phyloP scores from a whole-genome alignment of 2,329 filamentous ascomycete species.

The Fusarium beomiforme region DNA sequence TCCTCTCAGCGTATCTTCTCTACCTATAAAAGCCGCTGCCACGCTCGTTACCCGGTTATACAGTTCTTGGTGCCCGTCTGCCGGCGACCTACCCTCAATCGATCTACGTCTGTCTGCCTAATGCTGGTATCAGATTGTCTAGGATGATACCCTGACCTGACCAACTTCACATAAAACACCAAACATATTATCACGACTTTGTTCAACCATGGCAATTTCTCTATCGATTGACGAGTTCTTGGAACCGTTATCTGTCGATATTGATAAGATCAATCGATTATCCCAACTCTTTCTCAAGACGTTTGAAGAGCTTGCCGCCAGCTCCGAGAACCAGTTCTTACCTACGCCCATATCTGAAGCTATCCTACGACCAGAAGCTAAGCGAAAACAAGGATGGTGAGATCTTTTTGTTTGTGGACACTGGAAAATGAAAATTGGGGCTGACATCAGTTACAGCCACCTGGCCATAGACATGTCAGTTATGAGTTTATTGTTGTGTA shows the following conservation, averaged over 20 bases:
- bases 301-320: constrained; percentile 61
- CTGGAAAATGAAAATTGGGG: not conserved
- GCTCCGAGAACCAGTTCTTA: constrained; percentile 66
- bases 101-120: not conserved
- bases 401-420: constrained; percentile 39
- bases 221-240: constrained; percentile 57
- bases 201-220: constrained; percentile 24
- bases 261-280: constrained; percentile 56
- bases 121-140: not conserved
- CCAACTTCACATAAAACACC: not conserved
- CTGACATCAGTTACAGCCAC: constrained; percentile 55
- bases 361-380: constrained; percentile 60
- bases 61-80: not conserved
- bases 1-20: not conserved
- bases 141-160: constrained; percentile 26
- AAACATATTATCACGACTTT: not conserved
- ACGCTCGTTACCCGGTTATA: not conserved
- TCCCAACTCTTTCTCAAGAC: constrained; percentile 58
- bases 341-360: constrained; percentile 70
- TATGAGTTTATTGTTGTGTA: not conserved
- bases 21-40: not conserved
- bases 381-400: constrained; percentile 59
- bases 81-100: not conserved
- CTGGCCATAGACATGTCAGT: constrained; percentile 74
- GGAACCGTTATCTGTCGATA: constrained; percentile 60